phyloP scores from a whole-genome alignment of 2,329 filamentous ascomycete genomes.

The Botrytis cinerea region DNA sequence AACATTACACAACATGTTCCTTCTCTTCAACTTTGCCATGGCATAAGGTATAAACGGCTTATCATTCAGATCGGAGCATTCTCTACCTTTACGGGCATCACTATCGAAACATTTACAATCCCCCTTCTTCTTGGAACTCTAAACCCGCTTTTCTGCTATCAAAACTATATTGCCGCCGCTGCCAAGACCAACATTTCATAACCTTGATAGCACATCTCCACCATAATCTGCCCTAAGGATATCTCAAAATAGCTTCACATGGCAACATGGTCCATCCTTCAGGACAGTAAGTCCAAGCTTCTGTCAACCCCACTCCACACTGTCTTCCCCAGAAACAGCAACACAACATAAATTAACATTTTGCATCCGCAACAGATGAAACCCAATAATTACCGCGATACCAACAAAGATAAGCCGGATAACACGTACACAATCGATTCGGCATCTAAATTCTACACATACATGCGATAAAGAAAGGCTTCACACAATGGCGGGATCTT shows the following conservation, averaged over 20 bases:
- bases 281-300: slow-evolving; percentile 14
- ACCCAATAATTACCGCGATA: not conserved
- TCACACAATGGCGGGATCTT: not conserved
- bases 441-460: not conserved
- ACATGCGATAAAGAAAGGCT: not conserved
- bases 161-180: not conserved
- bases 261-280: slow-evolving; percentile 11
- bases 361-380: not conserved
- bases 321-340: slow-evolving; percentile 1
- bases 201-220: not conserved
- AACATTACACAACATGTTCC: not conserved
- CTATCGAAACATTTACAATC: not conserved
- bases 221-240: not conserved
- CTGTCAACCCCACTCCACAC: slow-evolving; percentile 6
- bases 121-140: not conserved
- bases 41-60: not conserved
- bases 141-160: not conserved
- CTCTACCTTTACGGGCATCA: not conserved
- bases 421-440: not conserved
- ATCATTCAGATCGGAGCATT: not conserved
- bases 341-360: slow-evolving; percentile 1
- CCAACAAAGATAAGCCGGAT: not conserved
- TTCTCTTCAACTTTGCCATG: not conserved
- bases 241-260: slow-evolving; percentile 19
- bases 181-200: not conserved